Evolutionary conservation across 441 rosid species (phyloP).

Genomic region (Populus hybrid): DNA sequence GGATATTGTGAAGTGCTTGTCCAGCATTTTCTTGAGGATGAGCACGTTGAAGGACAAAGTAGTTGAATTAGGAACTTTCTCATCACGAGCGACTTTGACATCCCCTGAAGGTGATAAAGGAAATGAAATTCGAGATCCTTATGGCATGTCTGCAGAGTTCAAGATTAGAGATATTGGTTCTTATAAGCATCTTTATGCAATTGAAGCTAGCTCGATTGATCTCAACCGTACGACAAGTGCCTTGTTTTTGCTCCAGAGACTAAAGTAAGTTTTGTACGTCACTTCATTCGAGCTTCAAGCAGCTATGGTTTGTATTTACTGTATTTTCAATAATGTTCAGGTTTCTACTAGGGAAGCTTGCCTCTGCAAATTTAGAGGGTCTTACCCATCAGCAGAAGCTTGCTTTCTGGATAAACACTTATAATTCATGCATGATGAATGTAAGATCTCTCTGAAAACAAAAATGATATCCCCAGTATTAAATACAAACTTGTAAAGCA

Average conservation of each 20-base stretch:
- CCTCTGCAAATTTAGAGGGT: slow-evolving; percentile 57
- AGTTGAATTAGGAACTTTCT: slow-evolving; percentile 10
- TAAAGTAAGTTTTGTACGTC: slow-evolving; percentile 50
- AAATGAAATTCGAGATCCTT: slow-evolving; percentile 46
- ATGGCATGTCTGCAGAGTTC: slow-evolving; percentile 35
- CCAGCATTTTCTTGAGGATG: slow-evolving; percentile 54
- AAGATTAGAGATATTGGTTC: slow-evolving; percentile 55
- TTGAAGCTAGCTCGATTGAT: slow-evolving; percentile 54
- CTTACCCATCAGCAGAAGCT: slow-evolving; percentile 88
- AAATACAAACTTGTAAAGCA: slow-evolving; percentile 3
- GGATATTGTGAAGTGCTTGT: slow-evolving; percentile 57
- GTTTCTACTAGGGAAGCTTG: slow-evolving; percentile 68
- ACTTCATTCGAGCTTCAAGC: not conserved
- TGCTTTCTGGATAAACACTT: slow-evolving; percentile 90
- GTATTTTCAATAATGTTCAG: slow-evolving; percentile 32
- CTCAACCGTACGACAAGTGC: slow-evolving; percentile 46
- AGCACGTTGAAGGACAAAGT: slow-evolving; percentile 51
- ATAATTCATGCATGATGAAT: slow-evolving; percentile 77
- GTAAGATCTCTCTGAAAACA: slow-evolving; percentile 36
- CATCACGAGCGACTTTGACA: slow-evolving; percentile 7
- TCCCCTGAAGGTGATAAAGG: slow-evolving; percentile 25
- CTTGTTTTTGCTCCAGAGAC: slow-evolving; percentile 56
- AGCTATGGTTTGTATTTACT: slow-evolving; percentile 2
- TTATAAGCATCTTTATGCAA: slow-evolving; percentile 46
- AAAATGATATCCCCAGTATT: not conserved